Percentiles rank a stretch among this genome's conserved stretches.
Conservation (phyloP, 78 protist species). For the Dictyostelium purpureum region DNA sequence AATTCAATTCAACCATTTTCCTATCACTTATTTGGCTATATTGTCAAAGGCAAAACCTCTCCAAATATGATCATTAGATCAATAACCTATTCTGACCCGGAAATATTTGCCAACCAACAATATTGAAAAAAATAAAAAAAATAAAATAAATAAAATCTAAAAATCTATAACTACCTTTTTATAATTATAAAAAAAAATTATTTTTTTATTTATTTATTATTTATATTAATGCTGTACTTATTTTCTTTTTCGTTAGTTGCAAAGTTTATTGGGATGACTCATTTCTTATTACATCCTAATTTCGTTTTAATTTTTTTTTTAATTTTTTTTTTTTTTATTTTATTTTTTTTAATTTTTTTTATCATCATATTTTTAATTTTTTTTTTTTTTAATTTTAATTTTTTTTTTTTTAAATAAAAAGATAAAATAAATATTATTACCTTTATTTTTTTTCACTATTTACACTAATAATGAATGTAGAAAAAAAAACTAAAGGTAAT, state of each 20-base stretch:
- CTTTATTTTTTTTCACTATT: not conserved
- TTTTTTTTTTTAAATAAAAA: not conserved
- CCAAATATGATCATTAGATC: slow-evolving; percentile 4
- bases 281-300: no score
- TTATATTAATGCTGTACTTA: no score
- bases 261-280: no score
- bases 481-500: not conserved
- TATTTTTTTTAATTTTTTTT: not conserved
- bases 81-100: not conserved
- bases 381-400: not conserved
- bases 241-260: no score
- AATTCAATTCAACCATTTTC: not conserved
- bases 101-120: not conserved
- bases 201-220: not conserved
- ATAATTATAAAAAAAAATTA: no score
- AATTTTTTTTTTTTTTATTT: not conserved
- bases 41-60: slow-evolving; percentile 8
- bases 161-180: no score
- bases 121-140: not conserved
- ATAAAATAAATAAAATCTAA: not conserved
- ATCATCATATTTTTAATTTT: not conserved
- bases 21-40: slow-evolving; percentile 2
- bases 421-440: no score
- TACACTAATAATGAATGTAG: slow-evolving; percentile 7
- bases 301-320: no score